These are phyloP conservation scores for Cryptosporidium meleagridis DNA, from an alignment of 169 alveolate genomes.

Conservation along the genomic window DNA sequence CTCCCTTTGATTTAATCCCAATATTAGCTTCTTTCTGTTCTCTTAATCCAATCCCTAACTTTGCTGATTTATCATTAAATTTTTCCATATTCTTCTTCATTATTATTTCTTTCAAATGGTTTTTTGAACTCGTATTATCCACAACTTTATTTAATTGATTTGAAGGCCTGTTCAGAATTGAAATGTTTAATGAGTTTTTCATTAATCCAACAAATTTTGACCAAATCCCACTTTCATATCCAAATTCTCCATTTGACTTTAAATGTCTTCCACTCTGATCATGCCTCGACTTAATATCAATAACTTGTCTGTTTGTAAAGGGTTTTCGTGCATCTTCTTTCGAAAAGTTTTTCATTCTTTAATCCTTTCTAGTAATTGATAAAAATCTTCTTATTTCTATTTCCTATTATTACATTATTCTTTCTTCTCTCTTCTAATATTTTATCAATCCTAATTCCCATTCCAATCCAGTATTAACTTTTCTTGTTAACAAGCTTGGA, in stretches of 20 bases:
- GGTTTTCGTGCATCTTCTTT: slow-evolving; percentile 49
- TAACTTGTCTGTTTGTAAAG: slow-evolving; percentile 44
- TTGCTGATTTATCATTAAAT: background rate
- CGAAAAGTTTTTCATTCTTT: slow-evolving; percentile 36
- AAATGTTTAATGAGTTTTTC: slow-evolving; percentile 47
- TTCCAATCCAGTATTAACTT: background rate
- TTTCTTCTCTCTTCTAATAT: background rate
- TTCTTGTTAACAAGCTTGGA: background rate
- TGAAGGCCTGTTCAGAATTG: slow-evolving; percentile 4
- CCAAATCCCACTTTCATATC: slow-evolving; percentile 64
- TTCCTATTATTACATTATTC: background rate
- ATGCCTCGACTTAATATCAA: slow-evolving; percentile 37
- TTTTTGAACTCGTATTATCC: background rate
- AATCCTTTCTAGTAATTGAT: background rate
- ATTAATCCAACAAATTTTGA: slow-evolving; percentile 51
- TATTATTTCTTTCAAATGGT: slow-evolving; percentile 39
- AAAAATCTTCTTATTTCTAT: background rate
- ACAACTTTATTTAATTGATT: background rate
- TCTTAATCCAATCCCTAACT: background rate
- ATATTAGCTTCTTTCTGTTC: slow-evolving; percentile 14
- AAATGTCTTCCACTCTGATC: background rate
- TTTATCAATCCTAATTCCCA: background rate
- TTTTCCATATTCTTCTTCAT: slow-evolving; percentile 9
- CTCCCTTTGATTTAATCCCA: background rate
- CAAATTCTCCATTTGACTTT: slow-evolving; percentile 2